These are phyloP conservation scores for Suillus hirtellus DNA, from an alignment of 768 basidiomycete genomes.

Conservation along the genomic window DNA sequence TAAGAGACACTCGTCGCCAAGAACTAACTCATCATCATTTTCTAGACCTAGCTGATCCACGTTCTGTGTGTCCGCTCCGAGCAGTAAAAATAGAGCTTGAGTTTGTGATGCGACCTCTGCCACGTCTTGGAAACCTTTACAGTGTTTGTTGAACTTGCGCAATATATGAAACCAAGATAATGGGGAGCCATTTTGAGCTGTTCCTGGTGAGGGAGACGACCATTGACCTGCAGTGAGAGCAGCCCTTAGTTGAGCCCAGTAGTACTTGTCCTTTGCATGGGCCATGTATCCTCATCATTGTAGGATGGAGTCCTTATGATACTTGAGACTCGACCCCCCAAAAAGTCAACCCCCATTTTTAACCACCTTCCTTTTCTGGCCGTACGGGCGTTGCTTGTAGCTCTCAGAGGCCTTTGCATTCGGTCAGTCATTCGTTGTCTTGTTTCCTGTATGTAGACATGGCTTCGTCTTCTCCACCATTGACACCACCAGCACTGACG, in stretches of 20 bases:
- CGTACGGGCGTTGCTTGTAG: not conserved
- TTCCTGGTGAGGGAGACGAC: slow-evolving; percentile 62
- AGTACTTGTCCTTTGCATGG: slow-evolving; percentile 67
- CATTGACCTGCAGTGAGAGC: slow-evolving; percentile 76
- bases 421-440: not conserved
- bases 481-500: slow-evolving; percentile 56
- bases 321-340: slow-evolving; percentile 9
- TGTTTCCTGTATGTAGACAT: slow-evolving; percentile 19
- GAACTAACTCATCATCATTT: slow-evolving; percentile 32
- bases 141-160: slow-evolving; percentile 87
- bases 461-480: slow-evolving; percentile 37
- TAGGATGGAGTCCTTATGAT: slow-evolving; percentile 17
- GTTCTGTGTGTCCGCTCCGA: slow-evolving; percentile 47
- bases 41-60: slow-evolving; percentile 57
- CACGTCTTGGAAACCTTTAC: slow-evolving; percentile 57
- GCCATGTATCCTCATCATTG: slow-evolving; percentile 31
- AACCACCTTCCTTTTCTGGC: not conserved
- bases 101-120: slow-evolving; percentile 70
- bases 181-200: slow-evolving; percentile 47
- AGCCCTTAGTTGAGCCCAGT: slow-evolving; percentile 73
- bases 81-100: slow-evolving; percentile 59
- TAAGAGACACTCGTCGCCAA: slow-evolving; percentile 61
- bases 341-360: not conserved
- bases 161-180: slow-evolving; percentile 79
- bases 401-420: slow-evolving; percentile 17